These are phyloP conservation scores for Primulina huaijiensis DNA, from an alignment of 257 asterid species.

Conservation along the genomic window DNA sequence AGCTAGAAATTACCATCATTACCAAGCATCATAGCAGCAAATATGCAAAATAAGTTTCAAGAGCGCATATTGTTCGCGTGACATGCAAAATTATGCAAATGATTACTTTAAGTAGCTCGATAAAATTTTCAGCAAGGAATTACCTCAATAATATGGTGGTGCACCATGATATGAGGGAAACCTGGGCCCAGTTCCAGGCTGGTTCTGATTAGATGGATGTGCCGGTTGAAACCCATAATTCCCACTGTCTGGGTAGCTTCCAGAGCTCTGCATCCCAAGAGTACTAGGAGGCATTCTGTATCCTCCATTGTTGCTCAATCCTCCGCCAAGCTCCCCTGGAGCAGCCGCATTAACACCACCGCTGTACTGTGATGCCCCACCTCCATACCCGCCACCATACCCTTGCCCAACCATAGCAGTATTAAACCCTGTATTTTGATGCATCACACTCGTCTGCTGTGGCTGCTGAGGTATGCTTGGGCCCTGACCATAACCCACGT, in stretches of 20 bases:
- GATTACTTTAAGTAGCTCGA: background rate
- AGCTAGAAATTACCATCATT: too few species aligned
- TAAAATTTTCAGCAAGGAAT: background rate
- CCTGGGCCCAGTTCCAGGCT: conserved; percentile 63
- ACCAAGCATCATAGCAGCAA: too few species aligned
- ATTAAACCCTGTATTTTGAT: conserved; percentile 51
- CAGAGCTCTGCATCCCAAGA: conserved; percentile 61
- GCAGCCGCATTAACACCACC: conserved; percentile 43
- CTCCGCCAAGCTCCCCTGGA: conserved; percentile 54
- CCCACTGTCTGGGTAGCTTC: conserved; percentile 72
- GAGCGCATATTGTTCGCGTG: too few species aligned
- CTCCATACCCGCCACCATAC: conserved; percentile 44
- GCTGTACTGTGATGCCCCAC: conserved; percentile 32
- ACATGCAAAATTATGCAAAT: background rate
- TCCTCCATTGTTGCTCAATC: conserved; percentile 48
- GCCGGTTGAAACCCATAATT: conserved; percentile 46
- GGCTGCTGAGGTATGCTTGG: conserved; percentile 64
- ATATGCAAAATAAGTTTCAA: too few species aligned
- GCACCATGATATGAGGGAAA: conserved; percentile 81
- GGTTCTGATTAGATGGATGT: conserved; percentile 61
- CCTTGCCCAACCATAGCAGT: conserved; percentile 52
- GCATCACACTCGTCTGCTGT: conserved; percentile 57
- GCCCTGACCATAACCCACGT: conserved; percentile 52
- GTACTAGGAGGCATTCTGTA: conserved; percentile 69
- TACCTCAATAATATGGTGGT: conserved; percentile 91